Evolutionary conservation across 2,329 filamentous ascomycete species (phyloP), one percentile per base, ranked within the genome.

Genomic region (Dothiorella sarmentorum): DNA sequence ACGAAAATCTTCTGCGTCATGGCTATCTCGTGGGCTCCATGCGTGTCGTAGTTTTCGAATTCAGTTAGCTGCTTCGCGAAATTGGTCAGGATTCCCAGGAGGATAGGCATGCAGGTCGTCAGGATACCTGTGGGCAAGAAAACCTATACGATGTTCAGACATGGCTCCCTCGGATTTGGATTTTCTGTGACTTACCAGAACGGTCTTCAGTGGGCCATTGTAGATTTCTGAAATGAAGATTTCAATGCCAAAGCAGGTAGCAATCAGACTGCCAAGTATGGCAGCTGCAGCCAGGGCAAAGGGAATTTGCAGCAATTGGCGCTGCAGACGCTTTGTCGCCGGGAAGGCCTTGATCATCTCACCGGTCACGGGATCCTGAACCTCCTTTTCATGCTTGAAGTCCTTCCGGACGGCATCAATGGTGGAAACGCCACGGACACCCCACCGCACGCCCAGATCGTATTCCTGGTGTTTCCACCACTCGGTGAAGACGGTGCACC

Each of bases 141-240:
- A 24, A 88, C 83, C 89, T 92, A 65, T 37, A 11, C 22, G 4
- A 10, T 3, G 7, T 31, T n/a, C 40, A 22, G 4, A 40, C 7
- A 2, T 11, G 5, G 2, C n/a, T 22, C 9, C 18, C 1, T 6
- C 10, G 3, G 15, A 10, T 5, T 17, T 2, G n/a, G n/a, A n/a
- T 29, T 3, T 11, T 4, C 7, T 11, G 11, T 17, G 11, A 73
- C 85, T 72, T 73, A 92, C 91, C 65, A 99, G 73, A 61, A 95
- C 87, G 18, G 83, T 82, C 76, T 97, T 96, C 63, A 96, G 85
- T 0, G 91, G 91, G 0, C 94, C 94, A 61, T 86, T 83, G 73
- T 99, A 97, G 15, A 97, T 86, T 73, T 99, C 91, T 0, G 89
- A 92, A 64, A 99, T 90, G 75, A 97, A 97, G 29, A 97, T 90